Percentiles rank a stretch among this genome's conserved stretches.
Conservation (phyloP, 2,329 filamentous ascomycete genomes). For the Didymella segeticola region DNA sequence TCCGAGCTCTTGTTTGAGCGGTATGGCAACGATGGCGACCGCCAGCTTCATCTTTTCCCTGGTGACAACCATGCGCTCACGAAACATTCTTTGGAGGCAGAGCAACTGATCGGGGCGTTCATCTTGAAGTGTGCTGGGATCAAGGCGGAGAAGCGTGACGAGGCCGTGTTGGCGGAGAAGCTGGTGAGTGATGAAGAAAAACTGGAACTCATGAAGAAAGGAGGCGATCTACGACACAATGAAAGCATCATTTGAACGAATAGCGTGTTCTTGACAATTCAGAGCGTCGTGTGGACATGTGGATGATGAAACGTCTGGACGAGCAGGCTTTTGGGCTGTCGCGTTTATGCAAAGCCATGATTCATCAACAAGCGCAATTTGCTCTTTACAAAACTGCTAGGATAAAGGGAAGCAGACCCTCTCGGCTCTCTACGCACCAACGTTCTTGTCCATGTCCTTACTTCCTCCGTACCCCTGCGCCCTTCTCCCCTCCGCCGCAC, state of each 20-base stretch:
- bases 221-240: background rate
- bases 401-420: no score
- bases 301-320: no score
- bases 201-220: background rate
- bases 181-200: background rate
- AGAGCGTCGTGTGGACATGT: no score
- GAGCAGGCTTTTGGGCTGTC: no score
- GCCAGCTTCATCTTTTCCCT: constrained; percentile 48
- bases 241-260: no score
- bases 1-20: constrained; percentile 46
- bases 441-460: constrained; percentile 53
- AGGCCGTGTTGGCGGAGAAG: background rate
- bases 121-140: constrained; percentile 45
- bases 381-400: no score
- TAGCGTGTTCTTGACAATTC: no score
- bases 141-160: background rate
- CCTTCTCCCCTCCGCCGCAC: constrained; percentile 53
- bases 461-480: constrained; percentile 61
- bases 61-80: constrained; percentile 53
- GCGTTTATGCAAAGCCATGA: no score
- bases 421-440: constrained; percentile 57
- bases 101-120: constrained; percentile 51
- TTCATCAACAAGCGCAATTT: no score
- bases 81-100: constrained; percentile 46
- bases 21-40: constrained; percentile 45